Conservation (phyloP, 2,329 filamentous ascomycete genomes). For the Knoxdaviesia capensis region DNA sequence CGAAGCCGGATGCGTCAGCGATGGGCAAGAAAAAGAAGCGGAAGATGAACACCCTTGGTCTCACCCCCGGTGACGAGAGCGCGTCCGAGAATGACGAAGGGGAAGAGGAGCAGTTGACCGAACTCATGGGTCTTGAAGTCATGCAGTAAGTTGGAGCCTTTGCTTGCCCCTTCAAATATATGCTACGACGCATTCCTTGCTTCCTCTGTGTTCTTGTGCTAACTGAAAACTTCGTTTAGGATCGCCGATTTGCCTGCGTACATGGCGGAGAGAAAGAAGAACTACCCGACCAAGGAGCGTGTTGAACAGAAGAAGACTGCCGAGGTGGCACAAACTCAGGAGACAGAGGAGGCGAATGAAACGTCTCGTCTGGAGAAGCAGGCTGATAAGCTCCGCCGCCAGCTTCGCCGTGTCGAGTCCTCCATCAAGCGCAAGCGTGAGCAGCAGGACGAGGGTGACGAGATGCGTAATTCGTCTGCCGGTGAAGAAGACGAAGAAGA, state of each 20-base stretch:
- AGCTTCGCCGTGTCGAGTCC: constrained; percentile 51
- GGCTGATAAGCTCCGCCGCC: constrained; percentile 40
- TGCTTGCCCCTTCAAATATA: constrained; percentile 2
- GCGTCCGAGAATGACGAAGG: constrained; percentile 46
- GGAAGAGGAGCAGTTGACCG: constrained; percentile 47
- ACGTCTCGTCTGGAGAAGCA: constrained; percentile 25
- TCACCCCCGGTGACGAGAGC: constrained; percentile 45
- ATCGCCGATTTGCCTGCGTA: constrained; percentile 57
- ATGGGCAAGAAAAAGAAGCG: constrained; percentile 49
- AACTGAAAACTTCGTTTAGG: constrained; percentile 11
- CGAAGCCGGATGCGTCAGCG: constrained; percentile 19
- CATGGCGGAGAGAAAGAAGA: constrained; percentile 60
- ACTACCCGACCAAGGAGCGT: constrained; percentile 61
- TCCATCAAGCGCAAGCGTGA: constrained; percentile 50
- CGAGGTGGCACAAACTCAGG: constrained; percentile 22
- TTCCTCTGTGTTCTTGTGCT: not conserved
- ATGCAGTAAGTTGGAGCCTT: constrained; percentile 24
- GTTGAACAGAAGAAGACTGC: constrained; percentile 40
- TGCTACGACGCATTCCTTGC: not conserved
- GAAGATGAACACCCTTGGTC: constrained; percentile 49
- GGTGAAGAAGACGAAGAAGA: constrained; percentile 31
- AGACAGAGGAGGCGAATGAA: constrained; percentile 37
- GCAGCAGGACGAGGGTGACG: constrained; percentile 45
- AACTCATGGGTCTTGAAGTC: constrained; percentile 32
- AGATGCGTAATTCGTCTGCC: constrained; percentile 33